Percentiles rank a stretch among this genome's conserved stretches.
These are phyloP conservation scores for Drechmeria coniospora DNA, from an alignment of 2,329 filamentous ascomycete genomes.

Conservation along the genomic window DNA sequence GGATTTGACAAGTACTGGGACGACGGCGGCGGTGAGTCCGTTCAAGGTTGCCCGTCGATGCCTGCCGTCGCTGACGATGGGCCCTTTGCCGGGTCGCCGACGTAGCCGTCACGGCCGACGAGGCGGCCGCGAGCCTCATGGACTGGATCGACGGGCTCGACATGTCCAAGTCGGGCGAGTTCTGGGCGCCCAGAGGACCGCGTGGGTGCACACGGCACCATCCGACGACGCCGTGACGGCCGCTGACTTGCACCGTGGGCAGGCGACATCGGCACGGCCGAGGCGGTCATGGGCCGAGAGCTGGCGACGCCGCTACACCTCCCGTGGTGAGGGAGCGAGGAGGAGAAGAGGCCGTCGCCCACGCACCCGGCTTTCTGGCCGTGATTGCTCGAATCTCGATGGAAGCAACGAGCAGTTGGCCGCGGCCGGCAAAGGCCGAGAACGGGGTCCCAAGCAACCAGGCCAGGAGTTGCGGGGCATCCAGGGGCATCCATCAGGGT, in stretches of 20 bases:
- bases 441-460: too few relatives aligned
- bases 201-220: conserved; percentile 26
- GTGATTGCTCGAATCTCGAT: too few relatives aligned
- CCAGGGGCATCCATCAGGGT: too few relatives aligned
- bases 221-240: too few relatives aligned
- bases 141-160: conserved; percentile 49
- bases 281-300: conserved; percentile 43
- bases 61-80: conserved; percentile 1
- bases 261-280: conserved; percentile 56
- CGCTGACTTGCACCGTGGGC: not conserved
- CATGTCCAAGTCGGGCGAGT: conserved; percentile 51
- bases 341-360: too few relatives aligned
- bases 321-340: conserved; percentile 37
- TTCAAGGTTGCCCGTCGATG: not conserved
- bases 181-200: conserved; percentile 57
- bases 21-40: conserved; percentile 38
- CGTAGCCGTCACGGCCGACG: conserved; percentile 55
- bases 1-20: conserved; percentile 65
- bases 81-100: too few relatives aligned
- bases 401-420: too few relatives aligned
- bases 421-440: too few relatives aligned
- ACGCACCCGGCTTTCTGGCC: too few relatives aligned
- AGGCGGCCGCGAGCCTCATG: conserved; percentile 46
- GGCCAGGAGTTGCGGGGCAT: too few relatives aligned
- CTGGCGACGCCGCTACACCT: conserved; percentile 49